These are phyloP conservation scores for Tuber indicum DNA, from an alignment of 495 filamentous ascomycete genomes.

Conservation along the genomic window DNA sequence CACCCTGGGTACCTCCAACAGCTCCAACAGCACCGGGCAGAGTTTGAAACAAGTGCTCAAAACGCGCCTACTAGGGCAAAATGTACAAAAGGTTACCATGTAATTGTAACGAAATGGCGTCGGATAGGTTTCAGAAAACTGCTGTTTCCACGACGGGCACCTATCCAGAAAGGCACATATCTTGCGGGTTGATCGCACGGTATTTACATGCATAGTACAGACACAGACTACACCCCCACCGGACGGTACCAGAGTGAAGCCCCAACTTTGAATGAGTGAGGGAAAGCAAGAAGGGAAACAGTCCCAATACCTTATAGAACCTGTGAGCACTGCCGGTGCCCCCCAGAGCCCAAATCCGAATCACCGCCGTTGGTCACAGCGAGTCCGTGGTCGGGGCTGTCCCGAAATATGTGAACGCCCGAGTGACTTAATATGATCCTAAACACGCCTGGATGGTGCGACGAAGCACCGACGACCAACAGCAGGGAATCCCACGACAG, in stretches of 20 bases:
- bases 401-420: not conserved
- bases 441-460: not conserved
- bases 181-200: not conserved
- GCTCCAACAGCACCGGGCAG: not conserved
- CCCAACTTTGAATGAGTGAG: not conserved
- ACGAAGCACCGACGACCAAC: conserved; percentile 31
- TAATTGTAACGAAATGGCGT: not conserved
- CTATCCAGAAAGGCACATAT: not conserved
- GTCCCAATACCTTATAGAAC: not conserved
- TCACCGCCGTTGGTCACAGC: not conserved
- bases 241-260: not conserved
- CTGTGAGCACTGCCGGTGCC: not conserved
- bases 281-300: not conserved
- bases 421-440: not conserved
- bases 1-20: not conserved
- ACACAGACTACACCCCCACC: not conserved
- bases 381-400: not conserved
- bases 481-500: conserved; percentile 5
- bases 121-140: not conserved
- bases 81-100: not conserved
- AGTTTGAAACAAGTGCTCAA: not conserved
- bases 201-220: not conserved
- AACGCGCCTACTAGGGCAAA: not conserved
- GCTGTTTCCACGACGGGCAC: not conserved
- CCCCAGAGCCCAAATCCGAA: not conserved